A percentile compares a stretch with the other conserved stretches of the same genome.
Evolutionary conservation across 164 flowering plant genomes (phyloP).

Genomic region (Cinnamomum chago): DNA sequence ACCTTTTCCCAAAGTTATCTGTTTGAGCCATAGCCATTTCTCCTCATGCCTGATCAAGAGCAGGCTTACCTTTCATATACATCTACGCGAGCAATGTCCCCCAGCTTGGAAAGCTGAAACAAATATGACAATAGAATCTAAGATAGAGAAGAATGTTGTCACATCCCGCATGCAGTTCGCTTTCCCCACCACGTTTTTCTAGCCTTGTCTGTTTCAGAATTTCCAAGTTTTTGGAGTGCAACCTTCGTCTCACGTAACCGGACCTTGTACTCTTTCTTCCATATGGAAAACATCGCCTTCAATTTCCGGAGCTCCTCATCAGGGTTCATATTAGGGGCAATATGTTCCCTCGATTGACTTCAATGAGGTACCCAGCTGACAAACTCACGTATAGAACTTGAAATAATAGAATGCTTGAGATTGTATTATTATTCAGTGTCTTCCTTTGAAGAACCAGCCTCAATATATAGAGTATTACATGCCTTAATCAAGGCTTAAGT

Average conservation of each 20-base stretch:
- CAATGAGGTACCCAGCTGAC: constrained; percentile 37
- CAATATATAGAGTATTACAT: no score
- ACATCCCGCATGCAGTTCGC: constrained; percentile 23
- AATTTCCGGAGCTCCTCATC: constrained; percentile 60
- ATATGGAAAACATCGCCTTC: constrained; percentile 50
- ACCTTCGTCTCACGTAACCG: constrained; percentile 57
- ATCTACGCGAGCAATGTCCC: neutral
- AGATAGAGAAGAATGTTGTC: neutral
- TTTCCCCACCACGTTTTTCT: constrained; percentile 80
- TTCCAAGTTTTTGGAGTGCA: constrained; percentile 53
- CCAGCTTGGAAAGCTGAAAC: neutral
- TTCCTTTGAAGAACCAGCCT: no score
- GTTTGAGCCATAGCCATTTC: neutral
- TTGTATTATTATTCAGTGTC: no score
- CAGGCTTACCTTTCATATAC: neutral
- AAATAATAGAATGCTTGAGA: no score
- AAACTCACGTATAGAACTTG: no score
- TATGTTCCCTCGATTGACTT: constrained; percentile 34
- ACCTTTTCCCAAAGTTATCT: neutral
- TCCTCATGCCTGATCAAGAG: neutral
- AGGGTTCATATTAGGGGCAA: constrained; percentile 28
- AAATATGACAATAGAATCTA: neutral
- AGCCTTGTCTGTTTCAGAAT: constrained; percentile 32
- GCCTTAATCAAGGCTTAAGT: no score
- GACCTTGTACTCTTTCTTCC: constrained; percentile 81